Base-by-base conservation (phyloP, 2,329 filamentous ascomycete genomes). In the Bipolaris victoriae region DNA sequence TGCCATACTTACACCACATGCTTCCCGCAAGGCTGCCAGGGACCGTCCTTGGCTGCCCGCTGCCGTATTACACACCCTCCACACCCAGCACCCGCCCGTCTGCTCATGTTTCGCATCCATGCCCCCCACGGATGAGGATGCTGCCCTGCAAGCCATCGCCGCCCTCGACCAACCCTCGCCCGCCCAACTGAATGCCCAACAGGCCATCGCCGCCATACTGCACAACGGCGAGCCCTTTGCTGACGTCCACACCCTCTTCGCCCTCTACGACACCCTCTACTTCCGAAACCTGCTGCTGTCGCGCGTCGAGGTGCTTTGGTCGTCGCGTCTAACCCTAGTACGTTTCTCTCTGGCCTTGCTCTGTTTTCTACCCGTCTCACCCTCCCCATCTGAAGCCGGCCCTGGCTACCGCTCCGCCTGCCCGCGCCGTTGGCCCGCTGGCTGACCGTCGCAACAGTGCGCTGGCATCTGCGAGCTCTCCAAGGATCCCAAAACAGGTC, bases 391-490 rank as follows among this genome's bases (percentile, higher is more conserved):
- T 53, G 55, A 53, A 37, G 49, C 55, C 44, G 57, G 47, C 44
- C 37, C 37, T 40, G 10, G 37, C 26, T 20, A 9, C 33, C 37
- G 35, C 41, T 35, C 59, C 37, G 35, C 37, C 37, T 60, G 29
- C 50, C 52, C 45, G 45, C 39, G 36, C 52, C 44, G 53, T 53
- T 48, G 58, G 43, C 56, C 63, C 65, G 59, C 62, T 22, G 39
- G 35, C 58, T 55, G 39, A 24, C 20, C 57, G 51, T 57, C 52
- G 46, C 57, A 43, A 74, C 37, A 75, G 40, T 80, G 79, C 61
- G 79, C 79, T 52, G 79, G 78, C 41, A 78, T 79, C 54, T 81
- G 79, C 61, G 79, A 80, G 57, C 72, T 80, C 29, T 72, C 75
- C 37, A 78, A 74, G 49, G 76, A 79, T 51, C 61, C 69, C 15